Percentiles rank a stretch among this genome's conserved stretches.
Evolutionary conservation across 495 filamentous ascomycete species (phyloP).

Genomic region (Lophiotrema nucula): DNA sequence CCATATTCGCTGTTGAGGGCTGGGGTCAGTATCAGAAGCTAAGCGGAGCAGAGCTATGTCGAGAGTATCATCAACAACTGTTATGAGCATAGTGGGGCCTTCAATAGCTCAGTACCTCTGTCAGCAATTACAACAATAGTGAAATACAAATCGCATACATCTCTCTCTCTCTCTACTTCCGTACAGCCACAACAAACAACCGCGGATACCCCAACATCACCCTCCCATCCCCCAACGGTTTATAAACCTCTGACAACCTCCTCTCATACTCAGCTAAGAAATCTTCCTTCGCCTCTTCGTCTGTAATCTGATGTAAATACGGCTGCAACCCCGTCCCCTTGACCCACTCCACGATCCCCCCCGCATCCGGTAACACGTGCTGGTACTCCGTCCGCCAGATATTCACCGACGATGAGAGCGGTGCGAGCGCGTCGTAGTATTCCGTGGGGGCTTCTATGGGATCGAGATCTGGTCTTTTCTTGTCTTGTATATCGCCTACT

Average conservation of each 20-base stretch:
- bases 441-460: constrained; percentile 46
- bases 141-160: neutral
- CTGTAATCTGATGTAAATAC: constrained; percentile 47
- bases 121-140: no score
- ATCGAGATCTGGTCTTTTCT: constrained; percentile 45
- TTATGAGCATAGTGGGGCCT: no score
- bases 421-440: constrained; percentile 50
- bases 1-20: no score
- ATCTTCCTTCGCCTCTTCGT: constrained; percentile 37
- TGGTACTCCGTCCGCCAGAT: constrained; percentile 56
- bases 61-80: no score
- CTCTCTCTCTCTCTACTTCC: constrained; percentile 14
- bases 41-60: no score
- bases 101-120: no score
- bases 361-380: constrained; percentile 49
- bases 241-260: constrained; percentile 43
- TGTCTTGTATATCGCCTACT: constrained; percentile 30
- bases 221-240: constrained; percentile 42
- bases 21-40: no score
- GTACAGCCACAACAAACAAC: constrained; percentile 50
- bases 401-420: constrained; percentile 44
- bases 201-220: constrained; percentile 50
- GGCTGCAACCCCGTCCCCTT: constrained; percentile 55
- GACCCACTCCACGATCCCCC: constrained; percentile 57
- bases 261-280: constrained; percentile 48